Evolutionary conservation across 805 yeast species (phyloP), one percentile per base, ranked within the genome.

Genomic region (Metschnikowia continentalis): DNA sequence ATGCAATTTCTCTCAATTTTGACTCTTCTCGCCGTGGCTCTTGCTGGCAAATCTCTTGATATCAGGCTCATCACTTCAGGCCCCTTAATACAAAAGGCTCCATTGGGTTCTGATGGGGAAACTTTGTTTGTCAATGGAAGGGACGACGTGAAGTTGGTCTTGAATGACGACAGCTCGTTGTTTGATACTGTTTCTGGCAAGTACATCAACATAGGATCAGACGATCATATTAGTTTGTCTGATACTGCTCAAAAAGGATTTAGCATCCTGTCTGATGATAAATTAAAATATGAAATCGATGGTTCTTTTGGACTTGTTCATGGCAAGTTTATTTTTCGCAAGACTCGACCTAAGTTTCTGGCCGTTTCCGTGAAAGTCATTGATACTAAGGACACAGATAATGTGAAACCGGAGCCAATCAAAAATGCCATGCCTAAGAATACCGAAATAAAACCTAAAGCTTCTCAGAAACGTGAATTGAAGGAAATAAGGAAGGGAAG

Each of bases 361-460:
- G 48, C 52, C 13, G 45, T 52, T 19, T 46, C 55, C 14, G 50
- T 52, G 40, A 39, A 47, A 33, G 47, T 46, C 26, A 30, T 17
- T 26, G 40, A 46, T 42, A 17, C 36, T 20, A 19, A 37, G 3
- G 17, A 42, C 10, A 22, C 23, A 4, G 48, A 37, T 6, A 46
- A 48, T 36, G 50, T 48, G 20, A 32, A 22, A 15, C 5, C 47
- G 2, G 41, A 20, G 6, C 10, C 35, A 3, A n/a, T n/a, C 5
- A 30, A 32, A 13, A 22, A 39, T 33, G 22, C 7, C 7, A 26
- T 15, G 35, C 33, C 32, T 3, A 43, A 15, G 26, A 23, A 23
- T 23, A 7, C 26, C 23, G 6, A 22, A 22, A 17, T 17, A 6
- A 22, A 4, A 22, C 6, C 23, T 22, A 6, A 22, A 22, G 23